Conservation (phyloP, 495 filamentous ascomycete genomes). For the Copromyces sp. region DNA sequence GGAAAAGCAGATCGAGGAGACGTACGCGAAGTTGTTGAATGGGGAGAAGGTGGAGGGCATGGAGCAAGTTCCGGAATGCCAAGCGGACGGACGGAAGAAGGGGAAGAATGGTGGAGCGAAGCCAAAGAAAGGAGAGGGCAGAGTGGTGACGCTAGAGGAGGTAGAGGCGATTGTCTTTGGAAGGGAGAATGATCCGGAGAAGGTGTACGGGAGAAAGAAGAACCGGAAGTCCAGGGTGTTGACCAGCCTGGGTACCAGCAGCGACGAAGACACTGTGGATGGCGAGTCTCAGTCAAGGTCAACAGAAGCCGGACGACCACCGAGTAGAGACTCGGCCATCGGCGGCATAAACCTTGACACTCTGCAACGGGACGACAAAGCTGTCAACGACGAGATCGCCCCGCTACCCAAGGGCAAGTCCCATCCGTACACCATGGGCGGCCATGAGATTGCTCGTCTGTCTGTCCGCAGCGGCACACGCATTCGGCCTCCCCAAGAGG, state of each 20-base stretch:
- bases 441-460: not conserved
- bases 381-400: not conserved
- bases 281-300: not conserved
- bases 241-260: conserved; percentile 2
- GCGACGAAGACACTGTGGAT: not conserved
- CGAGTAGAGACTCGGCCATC: not conserved
- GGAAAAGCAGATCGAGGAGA: not conserved
- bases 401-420: not conserved
- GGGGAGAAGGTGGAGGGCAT: not conserved
- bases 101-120: conserved; percentile 6
- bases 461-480: conserved; percentile 13
- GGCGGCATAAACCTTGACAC: not conserved
- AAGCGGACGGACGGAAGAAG: conserved; percentile 1
- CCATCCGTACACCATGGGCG: not conserved
- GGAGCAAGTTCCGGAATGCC: not conserved
- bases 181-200: conserved; percentile 16
- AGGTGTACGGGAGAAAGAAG: conserved; percentile 23
- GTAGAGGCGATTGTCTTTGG: conserved; percentile 28
- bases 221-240: conserved; percentile 20
- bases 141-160: conserved; percentile 12
- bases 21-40: not conserved
- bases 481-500: conserved; percentile 26
- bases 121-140: not conserved
- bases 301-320: not conserved
- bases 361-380: not conserved